Conservation (phyloP, 495 filamentous ascomycete genomes). For the Penicillium egyptiacum region DNA sequence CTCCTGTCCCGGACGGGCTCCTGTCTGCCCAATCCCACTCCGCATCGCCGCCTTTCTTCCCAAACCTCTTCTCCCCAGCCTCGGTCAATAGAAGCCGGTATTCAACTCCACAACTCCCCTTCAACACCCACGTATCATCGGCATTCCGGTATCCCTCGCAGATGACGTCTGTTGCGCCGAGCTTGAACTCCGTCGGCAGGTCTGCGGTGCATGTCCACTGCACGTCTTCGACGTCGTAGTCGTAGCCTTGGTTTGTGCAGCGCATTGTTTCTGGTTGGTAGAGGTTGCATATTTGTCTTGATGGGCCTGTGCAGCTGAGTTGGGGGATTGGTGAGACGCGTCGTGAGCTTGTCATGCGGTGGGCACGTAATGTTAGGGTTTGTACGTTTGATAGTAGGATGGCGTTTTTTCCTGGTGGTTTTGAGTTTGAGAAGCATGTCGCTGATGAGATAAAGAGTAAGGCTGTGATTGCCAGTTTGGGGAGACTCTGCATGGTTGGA, state of each 20-base stretch:
- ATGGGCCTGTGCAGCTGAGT: slow-evolving; percentile 76
- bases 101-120: slow-evolving; percentile 90
- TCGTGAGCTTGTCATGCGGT: slow-evolving; percentile 65
- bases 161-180: slow-evolving; percentile 85
- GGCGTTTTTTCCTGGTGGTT: slow-evolving; percentile 53
- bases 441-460: slow-evolving; percentile 37
- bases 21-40: slow-evolving; percentile 8
- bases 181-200: slow-evolving; percentile 79
- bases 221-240: slow-evolving; percentile 68
- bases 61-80: slow-evolving; percentile 70
- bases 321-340: slow-evolving; percentile 78
- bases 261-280: slow-evolving; percentile 80
- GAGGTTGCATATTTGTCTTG: slow-evolving; percentile 53
- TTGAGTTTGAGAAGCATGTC: slow-evolving; percentile 19
- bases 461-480: slow-evolving; percentile 1
- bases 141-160: slow-evolving; percentile 83
- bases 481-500: slow-evolving; percentile 10
- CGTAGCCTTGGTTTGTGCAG: slow-evolving; percentile 77
- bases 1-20: slow-evolving; percentile 4
- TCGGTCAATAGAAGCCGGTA: slow-evolving; percentile 83
- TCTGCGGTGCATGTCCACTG: slow-evolving; percentile 86
- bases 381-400: slow-evolving; percentile 77
- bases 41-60: slow-evolving; percentile 24
- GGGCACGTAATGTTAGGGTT: slow-evolving; percentile 69
- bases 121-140: slow-evolving; percentile 79